Percentiles rank a stretch among this genome's conserved stretches.
These are phyloP conservation scores for Lentinula detonsa DNA, from an alignment of 768 basidiomycete genomes.

Conservation along the genomic window DNA sequence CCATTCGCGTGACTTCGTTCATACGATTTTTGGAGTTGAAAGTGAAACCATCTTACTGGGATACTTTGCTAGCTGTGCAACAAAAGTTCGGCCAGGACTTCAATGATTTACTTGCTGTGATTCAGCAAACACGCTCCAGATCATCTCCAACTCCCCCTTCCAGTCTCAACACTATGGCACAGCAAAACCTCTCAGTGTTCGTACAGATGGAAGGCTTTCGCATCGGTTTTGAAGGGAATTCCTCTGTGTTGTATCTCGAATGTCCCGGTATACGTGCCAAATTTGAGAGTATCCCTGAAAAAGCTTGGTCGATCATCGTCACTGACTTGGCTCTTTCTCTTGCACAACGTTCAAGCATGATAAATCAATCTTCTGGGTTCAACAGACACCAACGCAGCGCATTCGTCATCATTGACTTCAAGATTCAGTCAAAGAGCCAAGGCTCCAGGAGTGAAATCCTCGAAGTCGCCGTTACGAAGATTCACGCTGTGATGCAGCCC, in stretches of 20 bases:
- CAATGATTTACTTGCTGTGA: constrained; percentile 66
- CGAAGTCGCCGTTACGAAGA: constrained; percentile 58
- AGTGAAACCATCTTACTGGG: constrained; percentile 79
- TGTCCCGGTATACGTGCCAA: constrained; percentile 69
- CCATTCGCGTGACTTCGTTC: constrained; percentile 48
- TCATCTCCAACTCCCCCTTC: constrained; percentile 10
- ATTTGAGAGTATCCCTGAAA: constrained; percentile 37
- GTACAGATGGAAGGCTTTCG: constrained; percentile 76
- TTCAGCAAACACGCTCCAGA: constrained; percentile 50
- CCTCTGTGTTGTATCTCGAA: constrained; percentile 70
- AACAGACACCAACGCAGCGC: constrained; percentile 58
- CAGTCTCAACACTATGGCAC: neutral
- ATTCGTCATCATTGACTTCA: constrained; percentile 78
- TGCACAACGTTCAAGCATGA: constrained; percentile 48
- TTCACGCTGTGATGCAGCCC: constrained; percentile 92
- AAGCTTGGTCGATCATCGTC: constrained; percentile 64
- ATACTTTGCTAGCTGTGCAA: constrained; percentile 76
- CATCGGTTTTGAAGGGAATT: constrained; percentile 67
- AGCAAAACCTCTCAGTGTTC: constrained; percentile 27
- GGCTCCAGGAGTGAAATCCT: constrained; percentile 20
- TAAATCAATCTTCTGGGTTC: constrained; percentile 48
- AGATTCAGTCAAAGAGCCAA: constrained; percentile 20
- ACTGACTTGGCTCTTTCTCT: constrained; percentile 82
- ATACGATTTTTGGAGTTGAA: constrained; percentile 68
- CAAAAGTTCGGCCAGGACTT: constrained; percentile 90